A percentile compares a stretch with the other conserved stretches of the same genome.
These are phyloP conservation scores for Phlyctochytrium planicorne DNA, from an alignment of 192 early-diverging fungal genomes.

Conservation along the genomic window DNA sequence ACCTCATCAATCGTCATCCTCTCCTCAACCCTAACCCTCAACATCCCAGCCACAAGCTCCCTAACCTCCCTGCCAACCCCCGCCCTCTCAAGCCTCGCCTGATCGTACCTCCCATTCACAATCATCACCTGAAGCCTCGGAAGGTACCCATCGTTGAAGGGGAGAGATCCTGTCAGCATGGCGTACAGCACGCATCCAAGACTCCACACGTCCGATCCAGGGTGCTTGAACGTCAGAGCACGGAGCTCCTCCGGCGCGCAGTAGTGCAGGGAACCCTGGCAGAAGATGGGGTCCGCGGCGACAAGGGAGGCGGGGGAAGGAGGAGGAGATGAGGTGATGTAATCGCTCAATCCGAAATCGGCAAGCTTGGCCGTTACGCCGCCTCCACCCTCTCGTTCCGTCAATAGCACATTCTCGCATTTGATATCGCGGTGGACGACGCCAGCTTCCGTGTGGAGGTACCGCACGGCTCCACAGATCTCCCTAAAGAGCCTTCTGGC, in stretches of 20 bases:
- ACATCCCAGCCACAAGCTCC: no score
- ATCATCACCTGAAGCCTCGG: no score
- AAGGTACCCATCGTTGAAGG: no score
- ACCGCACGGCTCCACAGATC: constrained; percentile 68
- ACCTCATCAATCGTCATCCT: no score
- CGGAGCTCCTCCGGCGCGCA: constrained; percentile 68
- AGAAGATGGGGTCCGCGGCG: constrained; percentile 27
- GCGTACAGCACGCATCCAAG: constrained; percentile 74
- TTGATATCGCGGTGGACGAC: constrained; percentile 90
- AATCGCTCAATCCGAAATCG: constrained; percentile 81
- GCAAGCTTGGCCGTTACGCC: constrained; percentile 67
- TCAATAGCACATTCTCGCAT: constrained; percentile 83
- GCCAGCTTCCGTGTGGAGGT: constrained; percentile 73
- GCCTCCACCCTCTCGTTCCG: no score
- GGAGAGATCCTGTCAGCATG: no score
- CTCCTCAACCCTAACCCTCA: no score
- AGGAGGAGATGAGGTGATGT: constrained; percentile 31
- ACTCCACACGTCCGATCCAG: constrained; percentile 76
- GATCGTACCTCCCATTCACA: no score
- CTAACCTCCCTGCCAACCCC: no score
- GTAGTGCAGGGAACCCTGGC: constrained; percentile 67
- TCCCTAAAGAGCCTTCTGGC: constrained; percentile 69
- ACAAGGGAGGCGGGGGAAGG: no score
- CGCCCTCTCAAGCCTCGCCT: no score
- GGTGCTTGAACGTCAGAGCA: constrained; percentile 24